These are phyloP conservation scores for Colletotrichum trifolii DNA, from an alignment of 2,329 filamentous ascomycete genomes.

Conservation along the genomic window DNA sequence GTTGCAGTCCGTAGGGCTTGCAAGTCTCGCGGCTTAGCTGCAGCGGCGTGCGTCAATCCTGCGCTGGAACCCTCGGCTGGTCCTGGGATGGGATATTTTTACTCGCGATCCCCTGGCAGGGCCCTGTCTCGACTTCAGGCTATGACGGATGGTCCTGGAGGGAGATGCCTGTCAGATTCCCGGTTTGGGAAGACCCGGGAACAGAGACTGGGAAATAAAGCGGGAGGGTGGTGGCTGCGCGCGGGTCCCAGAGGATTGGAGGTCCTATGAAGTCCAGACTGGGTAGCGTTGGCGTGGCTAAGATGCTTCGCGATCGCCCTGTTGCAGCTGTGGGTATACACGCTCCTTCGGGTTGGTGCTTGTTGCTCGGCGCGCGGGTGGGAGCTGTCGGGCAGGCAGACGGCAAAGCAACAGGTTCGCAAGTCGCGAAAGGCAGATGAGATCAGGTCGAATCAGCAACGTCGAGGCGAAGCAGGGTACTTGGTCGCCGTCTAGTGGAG, in stretches of 20 bases:
- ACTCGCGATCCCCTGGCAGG: constrained; percentile 48
- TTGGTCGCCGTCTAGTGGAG: constrained; percentile 26
- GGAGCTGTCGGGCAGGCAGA: constrained; percentile 22
- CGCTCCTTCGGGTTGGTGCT: constrained; percentile 34
- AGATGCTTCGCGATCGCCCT: constrained; percentile 36
- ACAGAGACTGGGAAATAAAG: constrained; percentile 42
- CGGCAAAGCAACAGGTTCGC: constrained; percentile 13
- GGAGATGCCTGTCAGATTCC: constrained; percentile 39
- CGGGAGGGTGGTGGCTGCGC: constrained; percentile 48
- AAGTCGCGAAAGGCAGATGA: constrained; percentile 27
- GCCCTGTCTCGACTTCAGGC: constrained; percentile 52
- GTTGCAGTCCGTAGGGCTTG: constrained; percentile 68
- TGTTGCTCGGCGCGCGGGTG: constrained; percentile 29
- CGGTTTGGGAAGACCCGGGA: constrained; percentile 41
- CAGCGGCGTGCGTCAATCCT: constrained; percentile 67
- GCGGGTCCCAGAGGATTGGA: constrained; percentile 48
- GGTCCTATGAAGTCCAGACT: constrained; percentile 32
- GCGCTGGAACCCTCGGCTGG: constrained; percentile 36
- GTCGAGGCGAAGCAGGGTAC: constrained; percentile 23
- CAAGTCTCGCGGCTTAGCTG: constrained; percentile 63
- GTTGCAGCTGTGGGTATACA: constrained; percentile 37
- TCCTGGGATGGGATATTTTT: constrained; percentile 42
- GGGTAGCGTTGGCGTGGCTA: constrained; percentile 28
- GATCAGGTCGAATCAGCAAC: constrained; percentile 33
- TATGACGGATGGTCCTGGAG: constrained; percentile 51